These are phyloP conservation scores for Hortiboletus campestris DNA, from an alignment of 768 basidiomycete species.

Conservation along the genomic window DNA sequence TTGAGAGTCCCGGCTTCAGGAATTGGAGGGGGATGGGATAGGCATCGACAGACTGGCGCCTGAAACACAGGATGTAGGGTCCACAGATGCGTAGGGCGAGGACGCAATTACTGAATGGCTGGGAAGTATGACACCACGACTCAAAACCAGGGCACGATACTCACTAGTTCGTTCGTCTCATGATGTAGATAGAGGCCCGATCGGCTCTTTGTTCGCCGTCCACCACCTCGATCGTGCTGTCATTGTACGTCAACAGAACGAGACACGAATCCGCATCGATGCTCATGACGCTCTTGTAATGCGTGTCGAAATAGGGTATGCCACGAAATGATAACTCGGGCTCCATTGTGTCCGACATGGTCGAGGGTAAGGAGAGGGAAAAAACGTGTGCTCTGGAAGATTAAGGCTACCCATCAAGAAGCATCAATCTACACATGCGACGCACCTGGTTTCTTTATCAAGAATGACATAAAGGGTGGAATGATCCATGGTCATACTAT, in stretches of 20 bases:
- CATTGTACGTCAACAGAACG: conserved; percentile 23
- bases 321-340: background rate
- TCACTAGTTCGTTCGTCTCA: conserved; percentile 31
- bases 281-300: conserved; percentile 19
- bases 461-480: conserved; percentile 18
- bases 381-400: conserved; percentile 11
- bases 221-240: conserved; percentile 35
- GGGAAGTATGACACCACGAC: background rate
- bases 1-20: background rate
- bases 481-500: conserved; percentile 3
- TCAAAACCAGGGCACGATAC: conserved; percentile 5
- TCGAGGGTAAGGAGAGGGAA: conserved; percentile 1
- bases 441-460: conserved; percentile 4
- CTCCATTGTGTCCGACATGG: background rate
- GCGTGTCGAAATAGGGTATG: conserved; percentile 4
- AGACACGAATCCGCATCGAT: conserved; percentile 34
- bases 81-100: conserved; percentile 44
- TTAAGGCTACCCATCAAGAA: background rate
- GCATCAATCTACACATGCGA: background rate
- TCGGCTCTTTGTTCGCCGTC: conserved; percentile 29
- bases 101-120: conserved; percentile 34
- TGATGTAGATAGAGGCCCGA: conserved; percentile 17
- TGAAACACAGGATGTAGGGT: conserved; percentile 49
- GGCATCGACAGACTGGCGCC: conserved; percentile 47
- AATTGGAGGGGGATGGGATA: conserved; percentile 17